Evolutionary conservation across 2,329 filamentous ascomycete species (phyloP), one percentile per base, ranked within the genome.

Genomic region (Pseudonectria foliicola): DNA sequence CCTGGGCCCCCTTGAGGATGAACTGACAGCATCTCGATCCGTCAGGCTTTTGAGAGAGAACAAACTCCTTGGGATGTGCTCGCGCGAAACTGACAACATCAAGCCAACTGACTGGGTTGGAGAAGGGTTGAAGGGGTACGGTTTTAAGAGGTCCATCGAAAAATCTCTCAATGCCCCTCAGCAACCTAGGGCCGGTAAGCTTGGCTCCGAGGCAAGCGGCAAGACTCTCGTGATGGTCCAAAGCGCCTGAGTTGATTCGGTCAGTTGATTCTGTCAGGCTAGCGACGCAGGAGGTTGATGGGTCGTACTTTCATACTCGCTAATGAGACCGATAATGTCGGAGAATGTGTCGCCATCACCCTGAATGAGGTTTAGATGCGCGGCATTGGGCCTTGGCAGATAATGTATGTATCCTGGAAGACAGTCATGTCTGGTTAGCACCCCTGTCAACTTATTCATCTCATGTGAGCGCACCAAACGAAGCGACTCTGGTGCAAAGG

Each of bases 1-100:
- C 82, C 31, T 84, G 76, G 45, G 81, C 74, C 41, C 88, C 84
- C 54, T 88, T 88, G 44, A 86, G 80, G 53, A 80, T 78, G 58
- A 94, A 92, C 43, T 86, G 84, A 54, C 87, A 93, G 34, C 82
- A 78, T 30, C 82, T 75, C 34, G 75, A 65, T 13, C 83, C 82
- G 45, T 85, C 81, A 29, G 76, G 70, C 42, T 75, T 73, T 38
- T 83, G 77, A 35, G 77, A 78, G 33, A 93, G 64, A 24, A 77
- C 73, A 59, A 93, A 92, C 36, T 90, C 84, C 45, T 77, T 73
- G 0, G 86, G 84, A 44, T 87, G 88, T 44, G 77, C 78, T 53
- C 83, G 84, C 44, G 87, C 84, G 61, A 89, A 92, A 45, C 84
- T 79, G 46, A 93, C 83, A 34, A 94, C 80, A 52, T 94, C 87